Percentiles rank a stretch among this genome's conserved stretches.
Evolutionary conservation across 1,284 basidiomycete species (phyloP).

Genomic region (Sanghuangporus sanghuang): DNA sequence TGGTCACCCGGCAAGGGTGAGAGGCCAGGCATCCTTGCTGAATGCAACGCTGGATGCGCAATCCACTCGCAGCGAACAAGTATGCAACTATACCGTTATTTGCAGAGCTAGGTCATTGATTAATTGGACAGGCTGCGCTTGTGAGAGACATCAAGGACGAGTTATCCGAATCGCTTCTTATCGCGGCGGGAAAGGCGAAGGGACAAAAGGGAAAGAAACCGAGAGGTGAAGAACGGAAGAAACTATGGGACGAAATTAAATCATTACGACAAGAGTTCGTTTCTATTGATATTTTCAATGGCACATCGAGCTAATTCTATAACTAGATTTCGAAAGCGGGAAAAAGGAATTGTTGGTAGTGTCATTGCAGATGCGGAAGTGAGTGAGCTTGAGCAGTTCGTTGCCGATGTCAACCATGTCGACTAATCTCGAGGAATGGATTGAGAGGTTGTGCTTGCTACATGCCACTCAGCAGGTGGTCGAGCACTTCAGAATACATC

Average conservation of each 20-base stretch:
- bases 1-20: conserved; percentile 91
- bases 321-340: conserved; percentile 78
- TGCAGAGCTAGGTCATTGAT: neutral
- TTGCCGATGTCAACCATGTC: neutral
- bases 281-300: neutral
- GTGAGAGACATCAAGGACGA: conserved; percentile 85
- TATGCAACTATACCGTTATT: conserved; percentile 19
- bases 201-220: conserved; percentile 67
- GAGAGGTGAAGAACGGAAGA: conserved; percentile 75
- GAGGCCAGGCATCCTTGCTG: conserved; percentile 65
- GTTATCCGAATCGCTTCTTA: conserved; percentile 61
- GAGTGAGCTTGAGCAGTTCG: neutral
- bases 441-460: conserved; percentile 77
- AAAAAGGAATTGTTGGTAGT: conserved; percentile 75
- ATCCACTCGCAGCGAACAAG: conserved; percentile 74
- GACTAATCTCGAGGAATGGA: neutral
- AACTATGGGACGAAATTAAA: conserved; percentile 89
- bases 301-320: neutral
- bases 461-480: conserved; percentile 88
- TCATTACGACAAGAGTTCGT: conserved; percentile 86
- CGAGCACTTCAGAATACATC: conserved; percentile 67
- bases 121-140: conserved; percentile 51
- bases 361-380: conserved; percentile 79
- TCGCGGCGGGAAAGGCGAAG: conserved; percentile 75
- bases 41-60: conserved; percentile 86